These are phyloP conservation scores for Trichoderma atroviride DNA, from an alignment of 2,329 filamentous ascomycete species.

Conservation along the genomic window DNA sequence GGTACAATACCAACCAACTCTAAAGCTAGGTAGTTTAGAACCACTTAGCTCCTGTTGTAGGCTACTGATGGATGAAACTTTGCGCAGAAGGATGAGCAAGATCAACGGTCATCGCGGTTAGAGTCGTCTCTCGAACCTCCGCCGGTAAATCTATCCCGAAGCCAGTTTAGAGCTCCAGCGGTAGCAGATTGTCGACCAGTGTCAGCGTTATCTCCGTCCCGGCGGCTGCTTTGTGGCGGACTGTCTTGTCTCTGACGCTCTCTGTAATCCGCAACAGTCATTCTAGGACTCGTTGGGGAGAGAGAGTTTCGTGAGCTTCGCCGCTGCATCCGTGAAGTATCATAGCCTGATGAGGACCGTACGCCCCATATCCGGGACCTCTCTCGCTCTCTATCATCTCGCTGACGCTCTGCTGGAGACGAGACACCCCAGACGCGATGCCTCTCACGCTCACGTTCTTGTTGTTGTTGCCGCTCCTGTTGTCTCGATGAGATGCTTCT, in stretches of 20 bases:
- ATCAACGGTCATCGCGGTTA: conserved; percentile 34
- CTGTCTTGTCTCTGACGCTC: conserved; percentile 44
- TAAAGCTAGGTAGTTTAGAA: background rate
- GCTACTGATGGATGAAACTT: background rate
- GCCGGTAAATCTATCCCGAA: conserved; percentile 46
- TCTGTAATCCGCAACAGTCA: conserved; percentile 36
- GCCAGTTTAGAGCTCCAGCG: conserved; percentile 47
- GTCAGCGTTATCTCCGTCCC: conserved; percentile 35
- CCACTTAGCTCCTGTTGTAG: background rate
- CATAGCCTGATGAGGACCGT: conserved; percentile 37
- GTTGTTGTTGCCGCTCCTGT: conserved; percentile 33
- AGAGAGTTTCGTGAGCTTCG: conserved; percentile 45
- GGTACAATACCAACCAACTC: background rate
- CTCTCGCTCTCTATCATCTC: conserved; percentile 34
- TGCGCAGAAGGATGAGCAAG: background rate
- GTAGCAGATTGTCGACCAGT: conserved; percentile 40
- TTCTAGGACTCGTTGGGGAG: conserved; percentile 44
- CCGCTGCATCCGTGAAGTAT: conserved; percentile 41
- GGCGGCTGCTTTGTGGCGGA: conserved; percentile 43
- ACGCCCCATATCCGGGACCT: conserved; percentile 33
- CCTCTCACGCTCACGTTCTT: conserved; percentile 34
- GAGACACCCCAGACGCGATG: conserved; percentile 33
- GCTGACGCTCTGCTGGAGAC: conserved; percentile 30
- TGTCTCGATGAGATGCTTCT: conserved; percentile 37
- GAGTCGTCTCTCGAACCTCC: conserved; percentile 36